Conservation (phyloP, 1,139 yeast species). For the Diutina mesorugosa region DNA sequence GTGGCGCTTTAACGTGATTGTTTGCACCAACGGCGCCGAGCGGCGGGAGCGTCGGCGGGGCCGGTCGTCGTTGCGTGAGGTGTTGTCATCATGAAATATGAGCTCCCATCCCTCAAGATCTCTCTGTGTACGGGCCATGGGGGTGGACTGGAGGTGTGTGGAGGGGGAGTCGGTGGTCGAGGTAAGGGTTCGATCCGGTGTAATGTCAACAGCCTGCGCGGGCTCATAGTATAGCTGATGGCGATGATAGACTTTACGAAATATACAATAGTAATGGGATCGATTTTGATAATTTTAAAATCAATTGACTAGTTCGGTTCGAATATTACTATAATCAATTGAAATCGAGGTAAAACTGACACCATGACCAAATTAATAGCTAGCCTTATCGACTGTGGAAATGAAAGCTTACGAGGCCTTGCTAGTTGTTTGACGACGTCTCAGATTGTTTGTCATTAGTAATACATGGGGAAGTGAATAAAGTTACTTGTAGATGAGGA, state of each 20-base stretch:
- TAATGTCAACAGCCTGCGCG: not conserved
- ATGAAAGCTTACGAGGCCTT: too few species aligned
- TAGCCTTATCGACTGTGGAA: too few species aligned
- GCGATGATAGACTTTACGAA: too few species aligned
- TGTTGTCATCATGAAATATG: conserved; percentile 7
- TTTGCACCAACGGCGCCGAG: conserved; percentile 11
- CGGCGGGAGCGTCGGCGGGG: conserved; percentile 5
- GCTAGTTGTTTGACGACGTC: too few species aligned
- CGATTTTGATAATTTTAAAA: too few species aligned
- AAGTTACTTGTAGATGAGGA: conserved; percentile 48
- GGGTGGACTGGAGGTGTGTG: not conserved
- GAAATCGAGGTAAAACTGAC: too few species aligned
- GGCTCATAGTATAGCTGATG: not conserved
- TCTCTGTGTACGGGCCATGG: conserved; percentile 12
- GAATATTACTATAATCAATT: too few species aligned
- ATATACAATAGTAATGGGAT: too few species aligned
- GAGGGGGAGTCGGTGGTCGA: too few species aligned
- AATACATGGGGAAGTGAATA: not conserved
- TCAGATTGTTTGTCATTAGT: not conserved
- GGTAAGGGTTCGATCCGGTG: not conserved
- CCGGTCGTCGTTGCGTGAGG: conserved; percentile 2
- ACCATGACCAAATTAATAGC: too few species aligned
- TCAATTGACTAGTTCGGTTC: too few species aligned
- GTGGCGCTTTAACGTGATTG: not conserved
- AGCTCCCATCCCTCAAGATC: conserved; percentile 23